phyloP scores from a whole-genome alignment of 2,329 filamentous ascomycete genomes.

The Elsinoe arachidis region DNA sequence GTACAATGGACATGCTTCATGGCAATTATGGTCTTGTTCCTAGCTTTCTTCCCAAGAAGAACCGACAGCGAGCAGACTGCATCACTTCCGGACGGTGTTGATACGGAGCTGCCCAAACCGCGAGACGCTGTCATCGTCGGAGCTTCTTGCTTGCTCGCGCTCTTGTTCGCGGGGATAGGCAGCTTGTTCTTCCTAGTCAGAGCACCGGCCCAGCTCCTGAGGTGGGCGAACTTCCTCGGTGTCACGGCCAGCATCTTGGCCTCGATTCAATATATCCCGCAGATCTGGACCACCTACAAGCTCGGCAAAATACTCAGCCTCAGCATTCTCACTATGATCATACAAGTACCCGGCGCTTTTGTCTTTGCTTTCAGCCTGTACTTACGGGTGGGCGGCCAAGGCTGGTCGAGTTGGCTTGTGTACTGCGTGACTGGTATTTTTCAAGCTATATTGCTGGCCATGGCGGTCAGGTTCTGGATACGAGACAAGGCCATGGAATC shows the following conservation, averaged over 20 bases:
- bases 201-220: slow-evolving; percentile 54
- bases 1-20: slow-evolving; percentile 88
- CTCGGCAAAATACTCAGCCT: slow-evolving; percentile 82
- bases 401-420: slow-evolving; percentile 95
- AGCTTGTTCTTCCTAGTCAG: slow-evolving; percentile 58
- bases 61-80: slow-evolving; percentile 18
- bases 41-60: slow-evolving; percentile 79
- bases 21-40: slow-evolving; percentile 83
- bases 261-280: slow-evolving; percentile 84
- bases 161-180: slow-evolving; percentile 58
- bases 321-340: slow-evolving; percentile 96
- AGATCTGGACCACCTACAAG: slow-evolving; percentile 84
- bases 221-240: slow-evolving; percentile 81
- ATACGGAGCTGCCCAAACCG: slow-evolving; percentile 48
- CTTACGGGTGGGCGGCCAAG: slow-evolving; percentile 63
- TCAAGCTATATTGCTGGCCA: slow-evolving; percentile 69
- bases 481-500: not conserved
- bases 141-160: slow-evolving; percentile 63
- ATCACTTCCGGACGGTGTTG: slow-evolving; percentile 22
- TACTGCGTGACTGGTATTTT: slow-evolving; percentile 78
- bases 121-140: slow-evolving; percentile 72
- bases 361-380: slow-evolving; percentile 75
- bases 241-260: slow-evolving; percentile 70
- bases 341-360: slow-evolving; percentile 88
- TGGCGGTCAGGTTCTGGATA: slow-evolving; percentile 69